Evolutionary conservation across 139 green algal genomes (phyloP).

Genomic region (Deuterostichococcus epilithicus): DNA sequence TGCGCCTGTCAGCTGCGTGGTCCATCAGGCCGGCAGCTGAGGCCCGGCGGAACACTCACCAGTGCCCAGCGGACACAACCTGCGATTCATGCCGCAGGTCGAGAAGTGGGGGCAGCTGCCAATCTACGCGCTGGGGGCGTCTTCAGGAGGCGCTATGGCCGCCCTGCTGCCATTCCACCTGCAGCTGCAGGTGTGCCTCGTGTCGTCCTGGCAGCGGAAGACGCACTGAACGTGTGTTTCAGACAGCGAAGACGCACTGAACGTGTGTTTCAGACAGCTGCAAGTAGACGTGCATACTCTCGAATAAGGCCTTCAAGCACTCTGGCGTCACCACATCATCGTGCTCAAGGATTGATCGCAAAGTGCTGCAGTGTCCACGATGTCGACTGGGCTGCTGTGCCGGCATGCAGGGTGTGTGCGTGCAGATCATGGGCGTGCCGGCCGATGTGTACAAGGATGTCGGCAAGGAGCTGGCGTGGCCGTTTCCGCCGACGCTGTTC

Average conservation of each 20-base stretch:
- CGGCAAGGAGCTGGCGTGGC: background rate
- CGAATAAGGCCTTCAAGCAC: too few relatives aligned
- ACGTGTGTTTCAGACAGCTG: too few relatives aligned
- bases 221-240: too few relatives aligned
- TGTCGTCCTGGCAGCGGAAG: background rate
- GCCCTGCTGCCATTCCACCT: slow-evolving; percentile 31
- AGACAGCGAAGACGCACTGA: too few relatives aligned
- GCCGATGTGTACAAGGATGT: slow-evolving; percentile 1
- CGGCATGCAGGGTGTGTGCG: slow-evolving; percentile 30
- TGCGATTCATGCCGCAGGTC: background rate
- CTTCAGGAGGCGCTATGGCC: slow-evolving; percentile 53
- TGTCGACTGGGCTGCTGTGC: too few relatives aligned
- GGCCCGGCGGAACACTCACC: too few relatives aligned
- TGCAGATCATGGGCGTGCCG: slow-evolving; percentile 45
- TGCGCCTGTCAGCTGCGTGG: too few relatives aligned
- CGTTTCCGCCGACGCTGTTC: slow-evolving; percentile 52
- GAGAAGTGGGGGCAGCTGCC: slow-evolving; percentile 43
- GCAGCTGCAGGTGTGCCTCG: background rate
- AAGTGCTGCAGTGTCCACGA: slow-evolving; percentile 4
- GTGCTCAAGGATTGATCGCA: background rate
- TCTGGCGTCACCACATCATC: background rate
- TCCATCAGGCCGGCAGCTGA: too few relatives aligned
- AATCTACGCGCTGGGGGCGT: slow-evolving; percentile 52
- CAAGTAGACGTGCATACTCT: too few relatives aligned
- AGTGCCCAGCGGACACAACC: too few relatives aligned